phyloP scores from a whole-genome alignment of 768 basidiomycete species.

The Pulveroboletus sp. region DNA sequence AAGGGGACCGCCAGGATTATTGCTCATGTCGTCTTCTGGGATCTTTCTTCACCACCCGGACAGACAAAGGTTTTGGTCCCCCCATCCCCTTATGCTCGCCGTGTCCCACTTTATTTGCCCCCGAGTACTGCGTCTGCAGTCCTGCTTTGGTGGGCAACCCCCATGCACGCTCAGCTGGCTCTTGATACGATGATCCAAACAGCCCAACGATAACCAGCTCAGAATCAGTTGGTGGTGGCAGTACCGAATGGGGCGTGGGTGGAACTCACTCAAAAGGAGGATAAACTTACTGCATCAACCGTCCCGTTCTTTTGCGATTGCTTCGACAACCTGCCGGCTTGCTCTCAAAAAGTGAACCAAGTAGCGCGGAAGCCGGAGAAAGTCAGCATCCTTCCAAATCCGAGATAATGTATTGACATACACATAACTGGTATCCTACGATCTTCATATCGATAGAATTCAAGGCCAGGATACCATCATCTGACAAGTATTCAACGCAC shows the following conservation, averaged over 20 bases:
- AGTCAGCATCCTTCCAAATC: slow-evolving; percentile 10
- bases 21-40: slow-evolving; percentile 56
- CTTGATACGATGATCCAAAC: slow-evolving; percentile 43
- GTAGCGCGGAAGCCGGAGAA: slow-evolving; percentile 19
- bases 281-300: slow-evolving; percentile 45
- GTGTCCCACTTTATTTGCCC: slow-evolving; percentile 54
- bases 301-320: slow-evolving; percentile 59
- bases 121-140: slow-evolving; percentile 40
- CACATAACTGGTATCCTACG: slow-evolving; percentile 59
- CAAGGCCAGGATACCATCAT: slow-evolving; percentile 56
- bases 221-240: slow-evolving; percentile 48
- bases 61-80: slow-evolving; percentile 35
- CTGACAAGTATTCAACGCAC: slow-evolving; percentile 40
- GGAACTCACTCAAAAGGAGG: slow-evolving; percentile 43
- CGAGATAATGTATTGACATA: neutral
- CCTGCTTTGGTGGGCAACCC: slow-evolving; percentile 35
- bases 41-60: slow-evolving; percentile 33
- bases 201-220: slow-evolving; percentile 37
- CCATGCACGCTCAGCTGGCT: slow-evolving; percentile 34
- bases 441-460: slow-evolving; percentile 61
- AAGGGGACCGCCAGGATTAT: slow-evolving; percentile 49
- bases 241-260: slow-evolving; percentile 59
- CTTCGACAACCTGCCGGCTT: slow-evolving; percentile 45
- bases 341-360: slow-evolving; percentile 45
- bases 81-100: slow-evolving; percentile 57